Evolutionary conservation across 2,329 filamentous ascomycete species (phyloP).

Genomic region (Diaporthe batatas): DNA sequence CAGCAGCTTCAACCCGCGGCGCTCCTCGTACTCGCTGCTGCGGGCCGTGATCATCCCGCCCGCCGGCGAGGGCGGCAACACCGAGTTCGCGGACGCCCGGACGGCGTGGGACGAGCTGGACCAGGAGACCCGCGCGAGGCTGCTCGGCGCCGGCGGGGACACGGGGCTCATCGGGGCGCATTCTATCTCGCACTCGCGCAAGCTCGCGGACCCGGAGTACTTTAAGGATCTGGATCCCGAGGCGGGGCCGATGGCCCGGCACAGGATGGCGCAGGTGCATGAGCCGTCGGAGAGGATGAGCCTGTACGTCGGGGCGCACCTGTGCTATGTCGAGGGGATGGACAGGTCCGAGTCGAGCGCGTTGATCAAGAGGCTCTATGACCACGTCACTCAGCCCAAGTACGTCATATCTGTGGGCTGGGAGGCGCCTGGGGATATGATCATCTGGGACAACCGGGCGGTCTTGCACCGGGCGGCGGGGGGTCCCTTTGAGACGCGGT

Average conservation of each 20-base stretch:
- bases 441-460: slow-evolving; percentile 72
- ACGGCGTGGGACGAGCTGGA: slow-evolving; percentile 63
- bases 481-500: slow-evolving; percentile 62
- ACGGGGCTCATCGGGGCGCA: slow-evolving; percentile 59
- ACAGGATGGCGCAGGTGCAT: slow-evolving; percentile 65
- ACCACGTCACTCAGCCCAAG: slow-evolving; percentile 61
- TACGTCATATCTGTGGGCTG: slow-evolving; percentile 62
- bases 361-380: slow-evolving; percentile 57
- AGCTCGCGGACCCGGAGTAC: slow-evolving; percentile 62
- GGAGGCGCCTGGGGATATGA: slow-evolving; percentile 62
- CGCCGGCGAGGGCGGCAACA: slow-evolving; percentile 60
- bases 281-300: slow-evolving; percentile 65
- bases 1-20: slow-evolving; percentile 67
- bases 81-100: slow-evolving; percentile 66
- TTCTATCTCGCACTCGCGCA: slow-evolving; percentile 66
- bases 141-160: slow-evolving; percentile 51
- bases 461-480: slow-evolving; percentile 66
- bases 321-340: slow-evolving; percentile 63
- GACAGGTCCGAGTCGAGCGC: slow-evolving; percentile 49
- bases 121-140: slow-evolving; percentile 49
- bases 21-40: slow-evolving; percentile 65
- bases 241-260: slow-evolving; percentile 55
- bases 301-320: slow-evolving; percentile 66
- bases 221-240: slow-evolving; percentile 60
- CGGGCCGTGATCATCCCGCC: slow-evolving; percentile 64